Percentiles rank a stretch among this genome's conserved stretches.
These are phyloP conservation scores for Leptographium radiaticola DNA, from an alignment of 2,329 filamentous ascomycete genomes.

Conservation along the genomic window DNA sequence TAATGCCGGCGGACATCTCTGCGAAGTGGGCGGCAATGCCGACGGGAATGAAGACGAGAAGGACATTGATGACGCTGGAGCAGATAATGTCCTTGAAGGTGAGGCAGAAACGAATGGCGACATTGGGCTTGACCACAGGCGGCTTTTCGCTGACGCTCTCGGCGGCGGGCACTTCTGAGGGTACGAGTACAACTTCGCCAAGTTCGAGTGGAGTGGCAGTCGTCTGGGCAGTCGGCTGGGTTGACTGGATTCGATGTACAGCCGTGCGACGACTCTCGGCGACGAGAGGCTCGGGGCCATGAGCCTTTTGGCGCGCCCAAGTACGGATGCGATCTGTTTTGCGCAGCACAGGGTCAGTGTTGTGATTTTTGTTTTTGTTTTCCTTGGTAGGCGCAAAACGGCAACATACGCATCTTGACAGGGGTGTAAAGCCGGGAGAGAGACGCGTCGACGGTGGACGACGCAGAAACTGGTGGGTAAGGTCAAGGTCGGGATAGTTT, in stretches of 20 bases:
- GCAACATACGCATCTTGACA: not conserved
- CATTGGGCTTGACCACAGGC: slow-evolving; percentile 6
- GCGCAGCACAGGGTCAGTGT: not conserved
- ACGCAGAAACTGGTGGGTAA: not conserved
- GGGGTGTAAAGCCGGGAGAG: not conserved
- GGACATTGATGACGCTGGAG: slow-evolving; percentile 50
- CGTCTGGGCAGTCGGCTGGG: not conserved
- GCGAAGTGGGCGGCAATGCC: slow-evolving; percentile 43
- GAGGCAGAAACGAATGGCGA: slow-evolving; percentile 25
- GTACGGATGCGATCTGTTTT: slow-evolving; percentile 16
- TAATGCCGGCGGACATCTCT: slow-evolving; percentile 21
- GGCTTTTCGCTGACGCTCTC: slow-evolving; percentile 5
- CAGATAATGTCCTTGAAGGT: slow-evolving; percentile 39
- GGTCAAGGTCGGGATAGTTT: no score
- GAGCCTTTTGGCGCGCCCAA: slow-evolving; percentile 18
- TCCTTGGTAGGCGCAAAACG: not conserved
- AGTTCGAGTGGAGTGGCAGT: not conserved
- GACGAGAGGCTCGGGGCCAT: slow-evolving; percentile 13
- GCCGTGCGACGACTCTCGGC: not conserved
- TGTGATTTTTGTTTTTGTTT: no score
- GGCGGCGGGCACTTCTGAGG: not conserved
- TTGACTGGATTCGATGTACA: not conserved
- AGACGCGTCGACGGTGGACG: slow-evolving; percentile 1
- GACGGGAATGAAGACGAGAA: slow-evolving; percentile 58
- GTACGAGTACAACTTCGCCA: not conserved